phyloP scores from a whole-genome alignment of 1,284 basidiomycete genomes.

The Ustilago shanxiensis region DNA sequence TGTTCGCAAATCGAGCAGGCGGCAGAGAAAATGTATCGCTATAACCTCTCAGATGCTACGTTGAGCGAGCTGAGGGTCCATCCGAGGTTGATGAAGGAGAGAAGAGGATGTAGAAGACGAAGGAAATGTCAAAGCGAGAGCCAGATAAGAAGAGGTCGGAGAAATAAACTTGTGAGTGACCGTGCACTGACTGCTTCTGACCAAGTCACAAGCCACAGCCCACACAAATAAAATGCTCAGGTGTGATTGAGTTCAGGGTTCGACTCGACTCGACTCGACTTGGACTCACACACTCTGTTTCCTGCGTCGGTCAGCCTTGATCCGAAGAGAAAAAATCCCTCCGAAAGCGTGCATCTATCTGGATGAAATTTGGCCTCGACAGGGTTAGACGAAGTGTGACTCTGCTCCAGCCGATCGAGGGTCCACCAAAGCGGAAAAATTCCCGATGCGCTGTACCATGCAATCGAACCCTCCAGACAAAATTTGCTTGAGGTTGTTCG shows the following conservation, averaged over 20 bases:
- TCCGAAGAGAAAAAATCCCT: not conserved
- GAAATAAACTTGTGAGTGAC: not conserved
- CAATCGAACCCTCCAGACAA: not conserved
- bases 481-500: not conserved
- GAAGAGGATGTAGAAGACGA: not conserved
- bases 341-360: no score
- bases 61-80: no score
- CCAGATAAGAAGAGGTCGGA: not conserved
- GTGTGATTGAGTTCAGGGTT: conserved; percentile 2
- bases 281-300: no score
- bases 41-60: no score
- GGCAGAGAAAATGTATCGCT: no score
- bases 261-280: not conserved
- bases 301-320: not conserved
- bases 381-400: no score
- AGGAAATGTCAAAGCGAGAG: not conserved
- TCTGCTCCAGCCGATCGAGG: conserved; percentile 5
- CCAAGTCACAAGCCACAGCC: not conserved
- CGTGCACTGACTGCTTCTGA: not conserved
- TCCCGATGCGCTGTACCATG: conserved; percentile 20
- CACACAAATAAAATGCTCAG: no score
- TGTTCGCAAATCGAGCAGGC: no score
- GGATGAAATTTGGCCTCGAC: no score
- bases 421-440: conserved; percentile 12
- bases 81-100: not conserved